phyloP scores from a whole-genome alignment of 495 filamentous ascomycete genomes.

The Hypomontagnella submonticulosa region DNA sequence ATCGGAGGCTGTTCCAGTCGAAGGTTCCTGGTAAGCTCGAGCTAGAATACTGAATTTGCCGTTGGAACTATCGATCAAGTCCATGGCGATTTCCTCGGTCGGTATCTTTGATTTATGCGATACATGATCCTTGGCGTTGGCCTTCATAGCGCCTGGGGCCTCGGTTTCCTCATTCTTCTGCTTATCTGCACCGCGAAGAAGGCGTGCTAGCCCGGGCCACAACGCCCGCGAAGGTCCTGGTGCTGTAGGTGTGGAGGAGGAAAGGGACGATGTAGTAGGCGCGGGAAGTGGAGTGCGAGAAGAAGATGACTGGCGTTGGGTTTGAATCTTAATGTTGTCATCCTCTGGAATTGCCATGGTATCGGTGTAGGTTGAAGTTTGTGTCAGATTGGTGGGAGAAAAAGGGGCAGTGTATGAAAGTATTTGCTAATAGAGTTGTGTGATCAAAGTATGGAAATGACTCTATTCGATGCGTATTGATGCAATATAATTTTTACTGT shows the following conservation, averaged over 20 bases:
- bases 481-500: too few species aligned
- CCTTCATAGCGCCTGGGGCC: background rate
- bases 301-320: background rate
- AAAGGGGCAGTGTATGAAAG: background rate
- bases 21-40: background rate
- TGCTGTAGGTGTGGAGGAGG: background rate
- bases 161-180: background rate
- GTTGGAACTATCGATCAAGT: background rate
- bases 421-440: too few species aligned
- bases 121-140: background rate
- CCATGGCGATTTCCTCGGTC: slow-evolving; percentile 1
- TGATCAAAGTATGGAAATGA: too few species aligned
- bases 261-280: background rate
- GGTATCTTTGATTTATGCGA: background rate
- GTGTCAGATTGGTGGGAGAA: background rate
- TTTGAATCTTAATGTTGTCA: background rate
- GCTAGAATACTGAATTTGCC: background rate
- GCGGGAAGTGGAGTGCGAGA: background rate
- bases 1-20: background rate
- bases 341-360: background rate
- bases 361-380: background rate
- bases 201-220: slow-evolving; percentile 16
- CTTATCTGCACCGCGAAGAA: background rate
- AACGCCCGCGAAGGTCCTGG: slow-evolving; percentile 6
- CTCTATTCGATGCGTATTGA: too few species aligned